Evolutionary conservation across 371 early-diverging fungal species (phyloP), one percentile per base, ranked within the genome.

Genomic region (Mucor racemosus): DNA sequence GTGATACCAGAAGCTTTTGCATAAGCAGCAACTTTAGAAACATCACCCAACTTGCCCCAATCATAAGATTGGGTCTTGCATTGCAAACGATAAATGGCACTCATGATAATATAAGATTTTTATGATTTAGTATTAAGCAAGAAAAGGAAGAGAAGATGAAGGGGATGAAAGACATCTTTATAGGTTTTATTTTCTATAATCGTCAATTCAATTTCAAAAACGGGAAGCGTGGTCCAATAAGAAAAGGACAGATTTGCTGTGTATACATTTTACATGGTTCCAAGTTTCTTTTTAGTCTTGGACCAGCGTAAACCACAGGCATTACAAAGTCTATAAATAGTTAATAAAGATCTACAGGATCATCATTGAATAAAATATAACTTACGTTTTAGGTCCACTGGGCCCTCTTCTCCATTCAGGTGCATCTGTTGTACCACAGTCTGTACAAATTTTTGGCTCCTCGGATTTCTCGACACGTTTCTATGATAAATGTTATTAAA

Each of bases 21-120:
- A 64, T 91, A 94, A 71, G 89, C 79, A 19, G 95, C 95, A 6
- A 95, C 99, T 74, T 91, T 93, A 76, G 92, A 92, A 35, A 75
- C 76, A 65, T 75, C 72, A 8, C 98, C 99, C 34, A 91, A 71
- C 77, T 95, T 95, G 54, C 99, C 99, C 99, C 99, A 99, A 77
- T 93, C 97, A 83, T 99, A 99, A 61, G 88, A 88, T 76, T 94
- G 92, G n/a, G 86, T 82, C 53, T 82, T 73, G 61, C 87, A 80
- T 69, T 82, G 78, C 44, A 88, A 79, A 50, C 86, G 86, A 69
- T 86, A 83, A 60, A 87, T 79, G 50, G 79, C 48, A 13, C 50
- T 65, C 72, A 72, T 72, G 19, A 14, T 62, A 21, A 53, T 53
- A 53, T 53, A 53, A 53, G 31, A 4, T 31, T 17, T 17, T 53